phyloP scores from a whole-genome alignment of 1,139 yeast species.

The Suhomyces taliae region DNA sequence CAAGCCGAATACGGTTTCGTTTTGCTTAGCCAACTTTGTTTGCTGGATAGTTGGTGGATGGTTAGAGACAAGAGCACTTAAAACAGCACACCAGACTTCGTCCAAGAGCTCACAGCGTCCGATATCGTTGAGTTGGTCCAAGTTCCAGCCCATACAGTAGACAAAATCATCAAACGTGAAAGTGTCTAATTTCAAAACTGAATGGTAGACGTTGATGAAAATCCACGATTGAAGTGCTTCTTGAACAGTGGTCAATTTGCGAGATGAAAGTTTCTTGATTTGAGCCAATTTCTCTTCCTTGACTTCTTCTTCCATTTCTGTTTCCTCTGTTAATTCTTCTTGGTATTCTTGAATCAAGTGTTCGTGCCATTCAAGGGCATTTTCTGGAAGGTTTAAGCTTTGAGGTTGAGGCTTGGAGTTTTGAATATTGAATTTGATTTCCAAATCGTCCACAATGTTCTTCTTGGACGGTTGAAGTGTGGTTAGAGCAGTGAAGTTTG shows the following conservation, averaged over 20 bases:
- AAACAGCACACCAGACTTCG: slow-evolving; percentile 70
- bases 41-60: slow-evolving; percentile 29
- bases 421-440: slow-evolving; percentile 42
- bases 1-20: slow-evolving; percentile 36
- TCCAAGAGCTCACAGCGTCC: slow-evolving; percentile 59
- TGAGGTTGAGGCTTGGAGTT: slow-evolving; percentile 34
- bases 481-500: slow-evolving; percentile 12
- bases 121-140: slow-evolving; percentile 40
- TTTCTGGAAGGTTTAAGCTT: slow-evolving; percentile 30
- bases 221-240: slow-evolving; percentile 71
- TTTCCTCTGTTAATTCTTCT: slow-evolving; percentile 18
- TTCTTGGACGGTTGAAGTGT: slow-evolving; percentile 42
- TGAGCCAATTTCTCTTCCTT: slow-evolving; percentile 8
- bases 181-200: slow-evolving; percentile 62
- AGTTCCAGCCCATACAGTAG: slow-evolving; percentile 59
- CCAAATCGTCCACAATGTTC: slow-evolving; percentile 39
- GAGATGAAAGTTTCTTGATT: slow-evolving; percentile 22
- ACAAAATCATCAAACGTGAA: slow-evolving; percentile 80
- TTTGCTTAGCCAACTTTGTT: slow-evolving; percentile 22
- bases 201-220: slow-evolving; percentile 69
- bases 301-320: slow-evolving; percentile 2
- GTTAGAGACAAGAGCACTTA: slow-evolving; percentile 47
- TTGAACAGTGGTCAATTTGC: slow-evolving; percentile 21
- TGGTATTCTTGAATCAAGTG: slow-evolving; percentile 17
- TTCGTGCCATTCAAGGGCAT: slow-evolving; percentile 27